Evolutionary conservation across 2,329 filamentous ascomycete species (phyloP), one percentile per base, ranked within the genome.

Genomic region (Botrytis squamosa): DNA sequence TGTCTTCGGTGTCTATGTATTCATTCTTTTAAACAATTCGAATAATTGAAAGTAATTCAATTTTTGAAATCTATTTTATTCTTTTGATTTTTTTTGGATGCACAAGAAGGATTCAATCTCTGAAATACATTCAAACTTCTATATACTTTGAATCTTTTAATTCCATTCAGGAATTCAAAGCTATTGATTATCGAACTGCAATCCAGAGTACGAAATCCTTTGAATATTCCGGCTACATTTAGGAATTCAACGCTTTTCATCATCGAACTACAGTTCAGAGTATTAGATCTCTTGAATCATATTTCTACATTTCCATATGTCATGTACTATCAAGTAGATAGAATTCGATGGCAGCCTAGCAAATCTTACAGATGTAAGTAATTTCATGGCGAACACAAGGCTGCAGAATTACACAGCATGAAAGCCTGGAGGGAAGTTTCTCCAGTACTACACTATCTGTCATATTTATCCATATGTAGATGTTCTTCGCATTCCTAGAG

Each of bases 401-500:
- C 64, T 49, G 10, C 44, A 66, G 63, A 33, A 66, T 66, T 66
- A 36, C 63, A 49, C 20, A 49, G 20, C 20, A 8, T 57, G 52
- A 18, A 49, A 33, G 20, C 14, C 20, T n/a, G 1, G 16, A n/a
- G 64, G 20, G 14, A 52, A 38, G 25, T 33, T n/a, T n/a, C 14
- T 6, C 6, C 0, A 4, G 5, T 66, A 3, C 7, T 38, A 12
- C 16, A 33, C 4, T 49, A 1, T 49, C 63, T 38, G 12, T n/a
- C 44, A 12, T 55, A 8, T 40, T 22, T 66, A 55, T 29, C 29
- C 29, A 29, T 25, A 49, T 18, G 7, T 4, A 29, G 1, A 38
- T 10, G 0, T 22, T 14, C 7, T 38, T 3, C 8, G 2, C 8
- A 33, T 52, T 4, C 20, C 12, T 1, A 3, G 12, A 14, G 52